A percentile compares a stretch with the other conserved stretches of the same genome.
phyloP scores from a whole-genome alignment of 768 basidiomycete genomes.

The Tulasnella sp. region DNA sequence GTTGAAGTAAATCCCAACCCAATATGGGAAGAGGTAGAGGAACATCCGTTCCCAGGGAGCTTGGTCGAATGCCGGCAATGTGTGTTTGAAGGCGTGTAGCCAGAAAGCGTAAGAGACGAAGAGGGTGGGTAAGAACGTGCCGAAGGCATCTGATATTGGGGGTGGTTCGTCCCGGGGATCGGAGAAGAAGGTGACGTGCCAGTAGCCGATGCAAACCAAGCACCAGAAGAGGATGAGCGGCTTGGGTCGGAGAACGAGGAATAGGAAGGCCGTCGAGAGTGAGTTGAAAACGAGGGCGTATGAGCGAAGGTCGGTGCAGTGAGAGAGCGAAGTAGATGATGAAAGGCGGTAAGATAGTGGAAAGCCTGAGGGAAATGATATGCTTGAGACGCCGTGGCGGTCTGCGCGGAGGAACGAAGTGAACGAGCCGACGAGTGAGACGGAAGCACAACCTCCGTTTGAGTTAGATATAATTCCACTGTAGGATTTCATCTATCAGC shows the following conservation, averaged over 20 bases:
- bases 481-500: not conserved
- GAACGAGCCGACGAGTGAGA: constrained; percentile 61
- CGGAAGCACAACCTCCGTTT: constrained; percentile 64
- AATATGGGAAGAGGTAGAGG: constrained; percentile 66
- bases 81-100: constrained; percentile 62
- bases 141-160: constrained; percentile 57
- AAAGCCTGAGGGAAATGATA: constrained; percentile 65
- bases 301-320: constrained; percentile 61
- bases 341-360: constrained; percentile 56
- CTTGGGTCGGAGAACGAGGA: constrained; percentile 60
- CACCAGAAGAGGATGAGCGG: constrained; percentile 61
- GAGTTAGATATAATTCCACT: constrained; percentile 55
- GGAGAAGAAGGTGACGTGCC: constrained; percentile 74
- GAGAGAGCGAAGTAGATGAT: constrained; percentile 35
- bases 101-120: constrained; percentile 74
- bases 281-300: constrained; percentile 64
- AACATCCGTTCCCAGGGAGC: constrained; percentile 62
- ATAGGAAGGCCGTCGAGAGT: constrained; percentile 51
- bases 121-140: constrained; percentile 62
- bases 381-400: constrained; percentile 52
- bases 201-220: constrained; percentile 67
- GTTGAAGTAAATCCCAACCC: constrained; percentile 68
- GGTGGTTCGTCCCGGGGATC: constrained; percentile 60
- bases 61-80: constrained; percentile 53
- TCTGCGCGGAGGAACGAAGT: constrained; percentile 50